A percentile compares a stretch with the other conserved stretches of the same genome.
Evolutionary conservation across 2,329 filamentous ascomycete species (phyloP).

Genomic region (Sporothrix dimorphospora): DNA sequence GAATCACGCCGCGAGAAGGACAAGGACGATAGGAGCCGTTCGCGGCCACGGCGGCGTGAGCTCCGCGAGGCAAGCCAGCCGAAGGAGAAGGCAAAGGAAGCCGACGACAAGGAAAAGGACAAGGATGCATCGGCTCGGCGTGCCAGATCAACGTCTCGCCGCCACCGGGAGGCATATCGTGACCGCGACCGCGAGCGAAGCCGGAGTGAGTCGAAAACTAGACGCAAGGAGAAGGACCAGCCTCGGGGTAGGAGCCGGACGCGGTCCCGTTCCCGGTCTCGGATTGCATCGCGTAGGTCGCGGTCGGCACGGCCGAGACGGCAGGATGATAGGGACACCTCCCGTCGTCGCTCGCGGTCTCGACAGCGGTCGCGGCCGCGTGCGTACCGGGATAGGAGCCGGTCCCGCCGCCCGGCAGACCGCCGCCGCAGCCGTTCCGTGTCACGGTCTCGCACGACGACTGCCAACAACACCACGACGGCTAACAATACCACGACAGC

Average conservation of each 20-base stretch:
- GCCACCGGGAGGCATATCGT: slow-evolving; percentile 25
- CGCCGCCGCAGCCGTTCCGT: slow-evolving; percentile 37
- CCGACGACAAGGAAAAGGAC: not conserved
- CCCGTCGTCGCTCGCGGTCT: slow-evolving; percentile 23
- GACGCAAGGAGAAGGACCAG: slow-evolving; percentile 15
- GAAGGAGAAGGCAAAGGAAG: not conserved
- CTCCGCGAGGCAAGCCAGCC: not conserved
- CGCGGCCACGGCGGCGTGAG: slow-evolving; percentile 20
- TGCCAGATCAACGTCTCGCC: slow-evolving; percentile 29
- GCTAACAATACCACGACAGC: slow-evolving; percentile 25
- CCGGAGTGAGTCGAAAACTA: slow-evolving; percentile 25
- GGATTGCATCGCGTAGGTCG: not conserved
- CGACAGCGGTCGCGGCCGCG: slow-evolving; percentile 15
- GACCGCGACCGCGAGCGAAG: slow-evolving; percentile 26
- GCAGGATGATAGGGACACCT: slow-evolving; percentile 6
- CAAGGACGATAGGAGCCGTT: slow-evolving; percentile 22
- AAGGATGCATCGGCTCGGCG: not conserved
- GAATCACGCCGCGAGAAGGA: slow-evolving; percentile 34
- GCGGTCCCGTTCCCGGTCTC: slow-evolving; percentile 24
- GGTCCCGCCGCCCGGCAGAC: slow-evolving; percentile 24
- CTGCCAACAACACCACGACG: slow-evolving; percentile 32
- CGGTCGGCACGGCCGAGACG: slow-evolving; percentile 22
- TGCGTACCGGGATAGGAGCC: slow-evolving; percentile 25
- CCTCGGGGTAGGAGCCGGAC: slow-evolving; percentile 22
- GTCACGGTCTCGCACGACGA: slow-evolving; percentile 37